phyloP scores from a whole-genome alignment of 306 rosid genomes.

The Prunus salicina region DNA sequence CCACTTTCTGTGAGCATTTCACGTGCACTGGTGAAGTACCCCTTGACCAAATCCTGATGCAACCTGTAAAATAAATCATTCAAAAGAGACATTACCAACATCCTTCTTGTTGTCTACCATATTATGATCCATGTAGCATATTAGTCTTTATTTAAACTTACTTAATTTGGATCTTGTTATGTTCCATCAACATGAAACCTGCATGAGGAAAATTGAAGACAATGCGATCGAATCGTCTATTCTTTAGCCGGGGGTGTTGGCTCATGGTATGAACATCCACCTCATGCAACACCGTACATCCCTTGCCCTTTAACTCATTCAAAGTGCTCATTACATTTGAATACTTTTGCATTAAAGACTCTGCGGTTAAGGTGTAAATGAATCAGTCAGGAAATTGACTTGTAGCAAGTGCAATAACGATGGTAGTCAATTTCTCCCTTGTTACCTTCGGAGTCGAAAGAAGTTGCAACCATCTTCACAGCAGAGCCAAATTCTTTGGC shows the following conservation, averaged over 20 bases:
- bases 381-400: not conserved
- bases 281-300: slow-evolving; percentile 27
- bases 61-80: not conserved
- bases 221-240: not conserved
- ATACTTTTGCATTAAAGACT: not conserved
- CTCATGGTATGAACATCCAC: slow-evolving; percentile 31
- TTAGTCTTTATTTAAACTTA: not conserved
- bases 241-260: not conserved
- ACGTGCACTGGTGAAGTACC: slow-evolving; percentile 18
- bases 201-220: slow-evolving; percentile 49
- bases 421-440: not conserved
- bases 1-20: slow-evolving; percentile 14
- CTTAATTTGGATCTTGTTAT: not conserved
- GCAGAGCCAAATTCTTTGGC: slow-evolving; percentile 40
- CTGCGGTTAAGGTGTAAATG: not conserved
- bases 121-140: not conserved
- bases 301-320: slow-evolving; percentile 22
- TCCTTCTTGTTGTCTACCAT: no score
- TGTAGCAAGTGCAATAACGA: not conserved
- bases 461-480: slow-evolving; percentile 35
- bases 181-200: slow-evolving; percentile 13
- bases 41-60: slow-evolving; percentile 28
- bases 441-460: slow-evolving; percentile 28
- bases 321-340: not conserved
- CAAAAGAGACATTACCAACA: not conserved